Conservation (phyloP, 495 filamentous ascomycete genomes). For the Paragyromitra xinjiangensis region DNA sequence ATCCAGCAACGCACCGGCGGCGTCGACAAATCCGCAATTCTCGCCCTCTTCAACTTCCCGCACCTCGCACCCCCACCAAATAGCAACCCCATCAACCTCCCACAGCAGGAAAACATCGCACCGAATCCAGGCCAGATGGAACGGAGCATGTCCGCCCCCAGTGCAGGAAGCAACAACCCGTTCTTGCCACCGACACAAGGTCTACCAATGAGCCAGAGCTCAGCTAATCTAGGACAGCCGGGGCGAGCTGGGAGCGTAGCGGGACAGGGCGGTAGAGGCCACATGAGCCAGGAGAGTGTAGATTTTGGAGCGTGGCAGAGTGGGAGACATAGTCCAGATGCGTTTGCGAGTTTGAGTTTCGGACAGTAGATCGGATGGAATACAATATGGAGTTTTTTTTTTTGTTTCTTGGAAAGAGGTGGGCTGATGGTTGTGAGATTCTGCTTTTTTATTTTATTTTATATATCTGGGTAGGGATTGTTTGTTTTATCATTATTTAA, state of each 20-base stretch:
- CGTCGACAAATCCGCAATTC: conserved; percentile 81
- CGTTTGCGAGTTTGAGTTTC: conserved; percentile 88
- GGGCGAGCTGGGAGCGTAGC: conserved; percentile 30
- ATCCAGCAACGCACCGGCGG: conserved; percentile 63
- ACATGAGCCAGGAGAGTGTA: conserved; percentile 89
- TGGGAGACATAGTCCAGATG: conserved; percentile 92
- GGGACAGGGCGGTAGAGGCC: conserved; percentile 59
- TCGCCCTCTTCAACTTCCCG: conserved; percentile 84
- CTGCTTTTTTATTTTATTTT: not conserved
- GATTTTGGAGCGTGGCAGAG: conserved; percentile 76
- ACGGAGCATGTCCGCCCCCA: conserved; percentile 51
- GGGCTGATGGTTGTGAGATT: not conserved
- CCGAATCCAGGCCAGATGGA: conserved; percentile 26
- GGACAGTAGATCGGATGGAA: conserved; percentile 42
- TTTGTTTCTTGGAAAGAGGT: conserved; percentile 1
- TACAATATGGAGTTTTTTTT: conserved; percentile 9
- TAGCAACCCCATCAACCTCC: conserved; percentile 52
- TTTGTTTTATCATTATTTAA: conserved; percentile 13
- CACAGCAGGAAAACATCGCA: conserved; percentile 50
- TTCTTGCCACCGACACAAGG: conserved; percentile 57
- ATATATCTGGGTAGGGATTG: not conserved
- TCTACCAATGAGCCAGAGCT: conserved; percentile 18
- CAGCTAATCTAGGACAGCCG: not conserved
- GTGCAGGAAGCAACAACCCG: conserved; percentile 57
- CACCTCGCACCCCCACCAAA: conserved; percentile 69